phyloP scores from a whole-genome alignment of 2,329 filamentous ascomycete species.

The Lachnellula willkommii region DNA sequence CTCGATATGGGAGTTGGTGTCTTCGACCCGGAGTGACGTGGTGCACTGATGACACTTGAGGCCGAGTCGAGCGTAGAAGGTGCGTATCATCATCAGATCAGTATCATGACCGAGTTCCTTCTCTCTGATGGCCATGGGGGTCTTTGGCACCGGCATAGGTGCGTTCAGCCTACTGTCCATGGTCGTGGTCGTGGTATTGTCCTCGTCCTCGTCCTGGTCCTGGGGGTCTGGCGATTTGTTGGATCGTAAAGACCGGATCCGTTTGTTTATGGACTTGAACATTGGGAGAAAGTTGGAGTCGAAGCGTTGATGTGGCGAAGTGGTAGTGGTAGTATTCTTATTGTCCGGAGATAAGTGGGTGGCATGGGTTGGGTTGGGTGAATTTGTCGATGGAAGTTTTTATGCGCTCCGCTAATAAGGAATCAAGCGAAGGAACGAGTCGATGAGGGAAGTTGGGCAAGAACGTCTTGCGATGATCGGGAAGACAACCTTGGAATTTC shows the following conservation, averaged over 20 bases:
- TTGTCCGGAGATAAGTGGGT: not conserved
- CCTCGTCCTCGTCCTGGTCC: no score
- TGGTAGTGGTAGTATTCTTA: not conserved
- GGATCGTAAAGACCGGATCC: not conserved
- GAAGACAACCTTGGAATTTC: no score
- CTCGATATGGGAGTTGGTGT: constrained; percentile 7
- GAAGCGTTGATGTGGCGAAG: not conserved
- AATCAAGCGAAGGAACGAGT: no score
- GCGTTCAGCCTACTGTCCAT: not conserved
- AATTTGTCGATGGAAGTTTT: not conserved
- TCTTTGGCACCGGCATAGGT: not conserved
- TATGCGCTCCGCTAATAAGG: no score
- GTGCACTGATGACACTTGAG: constrained; percentile 3
- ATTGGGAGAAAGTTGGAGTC: not conserved
- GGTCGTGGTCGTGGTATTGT: no score
- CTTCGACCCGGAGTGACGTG: not conserved
- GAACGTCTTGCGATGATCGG: no score
- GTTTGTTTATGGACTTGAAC: not conserved
- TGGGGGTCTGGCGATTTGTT: not conserved
- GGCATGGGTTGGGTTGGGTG: not conserved
- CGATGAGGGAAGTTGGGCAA: no score
- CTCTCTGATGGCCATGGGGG: not conserved
- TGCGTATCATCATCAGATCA: not conserved
- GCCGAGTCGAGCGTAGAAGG: constrained; percentile 3
- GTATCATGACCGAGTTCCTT: not conserved